Evolutionary conservation across 2,329 filamentous ascomycete species (phyloP).

Genomic region (Mollisia scopiformis): DNA sequence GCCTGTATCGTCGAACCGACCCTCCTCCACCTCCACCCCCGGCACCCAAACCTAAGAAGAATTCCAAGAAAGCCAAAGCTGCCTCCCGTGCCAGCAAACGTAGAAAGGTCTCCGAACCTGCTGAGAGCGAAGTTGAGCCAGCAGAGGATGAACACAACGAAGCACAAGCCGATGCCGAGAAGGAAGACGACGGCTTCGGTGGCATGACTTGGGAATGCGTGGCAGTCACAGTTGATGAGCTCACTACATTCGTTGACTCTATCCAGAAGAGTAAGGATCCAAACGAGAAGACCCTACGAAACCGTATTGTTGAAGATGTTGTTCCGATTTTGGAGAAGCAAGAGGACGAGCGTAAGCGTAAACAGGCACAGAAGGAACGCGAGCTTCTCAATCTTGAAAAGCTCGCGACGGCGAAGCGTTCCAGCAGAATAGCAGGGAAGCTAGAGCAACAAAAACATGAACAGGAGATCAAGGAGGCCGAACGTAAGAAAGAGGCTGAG

Average conservation of each 20-base stretch:
- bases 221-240: slow-evolving; percentile 79
- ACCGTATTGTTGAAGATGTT: slow-evolving; percentile 75
- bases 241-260: slow-evolving; percentile 69
- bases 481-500: slow-evolving; percentile 66
- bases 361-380: slow-evolving; percentile 70
- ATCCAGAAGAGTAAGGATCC: slow-evolving; percentile 78
- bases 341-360: slow-evolving; percentile 72
- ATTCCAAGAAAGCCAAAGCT: slow-evolving; percentile 66
- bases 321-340: slow-evolving; percentile 83
- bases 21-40: slow-evolving; percentile 60
- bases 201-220: slow-evolving; percentile 90
- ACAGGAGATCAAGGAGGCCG: slow-evolving; percentile 70
- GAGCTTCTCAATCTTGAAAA: slow-evolving; percentile 83
- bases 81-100: slow-evolving; percentile 72
- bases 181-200: slow-evolving; percentile 67
- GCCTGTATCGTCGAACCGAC: slow-evolving; percentile 87
- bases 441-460: slow-evolving; percentile 77
- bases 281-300: slow-evolving; percentile 80
- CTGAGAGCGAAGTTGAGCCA: slow-evolving; percentile 43
- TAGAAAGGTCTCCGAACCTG: slow-evolving; percentile 57
- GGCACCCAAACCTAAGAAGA: slow-evolving; percentile 64
- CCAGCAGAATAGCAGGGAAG: slow-evolving; percentile 83
- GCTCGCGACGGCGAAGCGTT: slow-evolving; percentile 91
- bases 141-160: slow-evolving; percentile 42
- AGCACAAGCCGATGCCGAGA: slow-evolving; percentile 42